These are phyloP conservation scores for Kickxella alabastrina DNA, from an alignment of 192 early-diverging fungal species.

Conservation along the genomic window DNA sequence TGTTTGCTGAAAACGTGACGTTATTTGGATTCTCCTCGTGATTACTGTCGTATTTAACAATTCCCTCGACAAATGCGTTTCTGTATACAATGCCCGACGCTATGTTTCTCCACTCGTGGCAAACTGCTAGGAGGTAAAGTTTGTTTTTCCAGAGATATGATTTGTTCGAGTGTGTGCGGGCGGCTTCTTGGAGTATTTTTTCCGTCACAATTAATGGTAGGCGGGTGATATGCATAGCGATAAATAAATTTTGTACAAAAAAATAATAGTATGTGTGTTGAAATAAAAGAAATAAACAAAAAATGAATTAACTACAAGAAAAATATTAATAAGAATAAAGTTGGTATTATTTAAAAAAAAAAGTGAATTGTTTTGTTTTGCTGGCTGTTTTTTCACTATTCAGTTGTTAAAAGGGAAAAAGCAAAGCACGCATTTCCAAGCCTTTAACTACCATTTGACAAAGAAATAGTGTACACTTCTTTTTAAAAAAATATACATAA, in stretches of 20 bases:
- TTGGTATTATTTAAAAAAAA: neutral
- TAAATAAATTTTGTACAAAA: neutral
- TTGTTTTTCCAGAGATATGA: neutral
- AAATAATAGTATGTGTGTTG: too few species aligned
- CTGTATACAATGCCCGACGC: neutral
- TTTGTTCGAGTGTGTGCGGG: neutral
- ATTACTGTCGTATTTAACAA: neutral
- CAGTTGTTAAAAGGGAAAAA: too few species aligned
- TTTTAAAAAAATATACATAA: too few species aligned
- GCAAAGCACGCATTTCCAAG: too few species aligned
- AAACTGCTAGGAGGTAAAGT: neutral
- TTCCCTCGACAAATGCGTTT: neutral
- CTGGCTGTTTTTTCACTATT: neutral
- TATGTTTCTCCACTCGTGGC: neutral
- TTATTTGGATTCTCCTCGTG: neutral
- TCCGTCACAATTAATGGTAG: neutral
- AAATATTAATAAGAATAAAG: neutral
- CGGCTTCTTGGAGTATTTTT: neutral
- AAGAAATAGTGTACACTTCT: too few species aligned
- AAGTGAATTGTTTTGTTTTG: neutral
- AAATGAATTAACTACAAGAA: neutral
- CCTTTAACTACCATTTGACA: too few species aligned
- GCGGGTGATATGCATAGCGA: neutral
- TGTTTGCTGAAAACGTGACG: neutral
- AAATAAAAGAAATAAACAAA: neutral